Conservation (phyloP, 2,329 filamentous ascomycete genomes). For the Talaromyces sp. region DNA sequence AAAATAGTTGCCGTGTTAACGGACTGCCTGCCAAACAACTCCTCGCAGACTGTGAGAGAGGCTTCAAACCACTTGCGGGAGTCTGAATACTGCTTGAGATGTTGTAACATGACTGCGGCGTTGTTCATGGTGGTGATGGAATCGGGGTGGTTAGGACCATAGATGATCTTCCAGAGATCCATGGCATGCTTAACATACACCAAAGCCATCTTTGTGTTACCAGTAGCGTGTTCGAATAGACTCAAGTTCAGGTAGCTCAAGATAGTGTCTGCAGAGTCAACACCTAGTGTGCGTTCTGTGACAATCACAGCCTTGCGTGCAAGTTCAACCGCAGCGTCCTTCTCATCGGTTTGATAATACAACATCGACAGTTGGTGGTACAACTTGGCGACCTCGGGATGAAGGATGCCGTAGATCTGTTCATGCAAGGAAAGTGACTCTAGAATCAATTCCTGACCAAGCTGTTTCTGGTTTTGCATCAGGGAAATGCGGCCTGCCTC, state of each 20-base stretch:
- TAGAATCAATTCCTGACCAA: slow-evolving; percentile 91
- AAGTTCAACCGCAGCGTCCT: slow-evolving; percentile 89
- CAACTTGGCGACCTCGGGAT: slow-evolving; percentile 90
- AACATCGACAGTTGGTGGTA: slow-evolving; percentile 95
- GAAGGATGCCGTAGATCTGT: slow-evolving; percentile 96
- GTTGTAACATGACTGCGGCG: slow-evolving; percentile 95
- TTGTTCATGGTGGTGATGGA: slow-evolving; percentile 99
- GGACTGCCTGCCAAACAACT: slow-evolving; percentile 80
- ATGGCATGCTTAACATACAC: slow-evolving; percentile 87
- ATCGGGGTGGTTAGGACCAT: slow-evolving; percentile 87
- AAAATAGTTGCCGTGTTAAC: slow-evolving; percentile 91
- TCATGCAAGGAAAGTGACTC: slow-evolving; percentile 94
- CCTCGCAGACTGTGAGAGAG: slow-evolving; percentile 81
- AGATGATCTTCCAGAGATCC: slow-evolving; percentile 94
- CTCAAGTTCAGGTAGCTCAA: slow-evolving; percentile 94
- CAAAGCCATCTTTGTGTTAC: slow-evolving; percentile 83
- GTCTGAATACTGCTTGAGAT: slow-evolving; percentile 88
- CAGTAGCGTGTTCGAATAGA: slow-evolving; percentile 85
- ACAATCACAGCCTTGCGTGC: slow-evolving; percentile 96
- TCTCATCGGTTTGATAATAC: slow-evolving; percentile 97
- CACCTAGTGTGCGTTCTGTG: slow-evolving; percentile 84
- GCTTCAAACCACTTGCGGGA: slow-evolving; percentile 96
- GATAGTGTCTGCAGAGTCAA: slow-evolving; percentile 90
- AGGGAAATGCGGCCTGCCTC: slow-evolving; percentile 97
- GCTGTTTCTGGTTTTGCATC: slow-evolving; percentile 87